Evolutionary conservation across 148 eudicot genomes (phyloP), one percentile per base, ranked within the genome.

Genomic region (Rhododendron molle): DNA sequence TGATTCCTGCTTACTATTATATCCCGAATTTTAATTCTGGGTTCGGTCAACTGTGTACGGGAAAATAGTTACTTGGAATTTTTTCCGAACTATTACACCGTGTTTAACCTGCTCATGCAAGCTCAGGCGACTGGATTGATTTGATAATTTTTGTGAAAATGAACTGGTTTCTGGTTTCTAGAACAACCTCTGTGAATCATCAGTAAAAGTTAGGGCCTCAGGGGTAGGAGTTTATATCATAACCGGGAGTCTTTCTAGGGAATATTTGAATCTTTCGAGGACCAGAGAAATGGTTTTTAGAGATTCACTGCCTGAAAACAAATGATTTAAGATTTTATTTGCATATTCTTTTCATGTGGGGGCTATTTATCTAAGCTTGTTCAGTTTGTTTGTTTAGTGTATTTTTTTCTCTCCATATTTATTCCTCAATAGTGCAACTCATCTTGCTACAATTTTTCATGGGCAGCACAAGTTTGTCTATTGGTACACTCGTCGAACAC

Each of bases 401-500:
- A 28, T 28, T 73, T 2, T 16, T 32, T 9, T 5, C 2, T 20
- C 65, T n/a, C 65, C 26, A 8, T 9, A 74, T 36, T 74, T 38
- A 8, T 74, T 38, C 46, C 78, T 74, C 14, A 26, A 80, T 12
- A 78, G 40, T 72, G 84, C 71, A 47, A 49, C 82, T 83, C 30
- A 80, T 72, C 12, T 65, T 78, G 65, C 76, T 50, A 30, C 28
- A 23, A 40, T 81, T 74, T 83, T 84, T 74, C 65, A 83, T 89
- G 83, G 82, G 84, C 95, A 97, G 98, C 87, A 95, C 88, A 97
- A 94, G 89, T 93, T 93, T 88, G 95, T 92, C 50, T 92, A 95
- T 65, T 97, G 98, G 99, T 97, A 97, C 91, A 97, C 98, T 73
- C 97, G 98, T 43, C 94, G 95, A 83, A 91, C 89, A 79, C 93